Conservation (phyloP, 257 asterid genomes). For the Avicennia marina region DNA sequence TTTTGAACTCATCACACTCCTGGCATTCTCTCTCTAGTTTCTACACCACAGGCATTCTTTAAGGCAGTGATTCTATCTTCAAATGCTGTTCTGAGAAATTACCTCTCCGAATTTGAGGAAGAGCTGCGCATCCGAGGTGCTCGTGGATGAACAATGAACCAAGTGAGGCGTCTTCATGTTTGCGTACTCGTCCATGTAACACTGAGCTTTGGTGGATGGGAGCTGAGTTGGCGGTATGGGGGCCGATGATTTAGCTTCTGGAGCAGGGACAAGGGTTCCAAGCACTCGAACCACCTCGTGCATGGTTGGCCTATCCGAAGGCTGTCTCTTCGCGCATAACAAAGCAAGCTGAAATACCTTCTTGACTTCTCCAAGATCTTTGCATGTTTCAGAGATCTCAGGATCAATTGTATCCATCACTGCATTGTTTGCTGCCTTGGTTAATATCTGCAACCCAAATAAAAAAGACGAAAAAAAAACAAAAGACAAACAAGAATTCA, state of each 20-base stretch:
- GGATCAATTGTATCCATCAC: slow-evolving; percentile 92
- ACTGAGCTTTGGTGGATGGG: slow-evolving; percentile 46
- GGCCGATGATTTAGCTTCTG: slow-evolving; percentile 36
- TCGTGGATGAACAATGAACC: slow-evolving; percentile 78
- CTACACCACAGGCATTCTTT: too few species aligned
- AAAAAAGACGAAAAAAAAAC: too few species aligned
- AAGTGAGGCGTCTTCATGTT: slow-evolving; percentile 83
- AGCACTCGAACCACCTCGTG: slow-evolving; percentile 87
- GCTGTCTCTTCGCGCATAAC: slow-evolving; percentile 80
- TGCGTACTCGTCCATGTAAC: slow-evolving; percentile 83
- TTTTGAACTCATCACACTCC: too few species aligned
- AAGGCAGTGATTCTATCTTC: too few species aligned
- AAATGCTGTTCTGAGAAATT: slow-evolving; percentile 59
- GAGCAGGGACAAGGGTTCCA: slow-evolving; percentile 30
- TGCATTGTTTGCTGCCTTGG: slow-evolving; percentile 70
- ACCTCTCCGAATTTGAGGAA: slow-evolving; percentile 80
- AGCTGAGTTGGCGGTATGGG: not conserved
- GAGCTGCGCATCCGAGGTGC: slow-evolving; percentile 87
- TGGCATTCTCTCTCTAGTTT: too few species aligned
- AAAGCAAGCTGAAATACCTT: slow-evolving; percentile 94
- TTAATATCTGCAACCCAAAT: slow-evolving; percentile 61
- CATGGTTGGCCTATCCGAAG: slow-evolving; percentile 84
- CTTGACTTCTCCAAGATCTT: slow-evolving; percentile 79
- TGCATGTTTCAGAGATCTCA: slow-evolving; percentile 69
- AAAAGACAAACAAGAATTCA: too few species aligned